A percentile compares a stretch with the other conserved stretches of the same genome.
Conservation (phyloP, 495 filamentous ascomycete genomes). For the Hypoxylon subgilvum region DNA sequence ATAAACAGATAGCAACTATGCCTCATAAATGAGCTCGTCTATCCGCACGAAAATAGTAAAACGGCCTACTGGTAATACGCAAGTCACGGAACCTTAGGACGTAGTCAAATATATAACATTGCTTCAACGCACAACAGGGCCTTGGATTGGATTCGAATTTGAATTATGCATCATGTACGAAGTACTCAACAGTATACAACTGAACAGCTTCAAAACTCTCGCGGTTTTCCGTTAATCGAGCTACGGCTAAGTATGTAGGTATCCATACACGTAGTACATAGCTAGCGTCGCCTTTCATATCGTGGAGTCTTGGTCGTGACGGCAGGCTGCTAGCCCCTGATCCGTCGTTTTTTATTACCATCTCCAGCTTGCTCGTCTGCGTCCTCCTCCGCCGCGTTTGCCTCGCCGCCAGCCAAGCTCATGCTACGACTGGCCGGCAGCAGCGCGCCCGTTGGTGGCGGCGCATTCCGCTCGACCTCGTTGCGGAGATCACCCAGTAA, state of each 20-base stretch:
- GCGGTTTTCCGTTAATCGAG: neutral
- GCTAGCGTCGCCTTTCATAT: neutral
- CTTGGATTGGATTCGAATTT: too few relatives aligned
- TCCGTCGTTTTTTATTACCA: constrained; percentile 35
- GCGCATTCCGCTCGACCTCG: constrained; percentile 41
- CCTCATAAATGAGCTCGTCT: too few relatives aligned
- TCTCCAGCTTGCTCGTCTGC: constrained; percentile 37
- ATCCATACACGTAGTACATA: too few relatives aligned
- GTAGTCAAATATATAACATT: too few relatives aligned
- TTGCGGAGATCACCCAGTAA: constrained; percentile 57
- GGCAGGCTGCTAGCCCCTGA: constrained; percentile 30
- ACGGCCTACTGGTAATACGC: too few relatives aligned
- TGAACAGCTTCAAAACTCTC: neutral
- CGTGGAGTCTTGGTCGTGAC: neutral
- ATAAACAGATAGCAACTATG: too few relatives aligned
- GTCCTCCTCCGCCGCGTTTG: constrained; percentile 36
- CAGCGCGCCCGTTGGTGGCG: constrained; percentile 26
- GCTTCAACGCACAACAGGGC: too few relatives aligned
- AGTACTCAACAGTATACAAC: constrained; percentile 13
- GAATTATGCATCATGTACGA: too few relatives aligned
- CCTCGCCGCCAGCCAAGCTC: constrained; percentile 37
- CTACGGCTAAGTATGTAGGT: constrained; percentile 2
- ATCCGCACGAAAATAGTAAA: too few relatives aligned
- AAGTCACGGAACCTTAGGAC: too few relatives aligned
- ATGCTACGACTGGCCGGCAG: constrained; percentile 39